These are phyloP conservation scores for Teratosphaeria destructans DNA, from an alignment of 2,329 filamentous ascomycete genomes.

Conservation along the genomic window DNA sequence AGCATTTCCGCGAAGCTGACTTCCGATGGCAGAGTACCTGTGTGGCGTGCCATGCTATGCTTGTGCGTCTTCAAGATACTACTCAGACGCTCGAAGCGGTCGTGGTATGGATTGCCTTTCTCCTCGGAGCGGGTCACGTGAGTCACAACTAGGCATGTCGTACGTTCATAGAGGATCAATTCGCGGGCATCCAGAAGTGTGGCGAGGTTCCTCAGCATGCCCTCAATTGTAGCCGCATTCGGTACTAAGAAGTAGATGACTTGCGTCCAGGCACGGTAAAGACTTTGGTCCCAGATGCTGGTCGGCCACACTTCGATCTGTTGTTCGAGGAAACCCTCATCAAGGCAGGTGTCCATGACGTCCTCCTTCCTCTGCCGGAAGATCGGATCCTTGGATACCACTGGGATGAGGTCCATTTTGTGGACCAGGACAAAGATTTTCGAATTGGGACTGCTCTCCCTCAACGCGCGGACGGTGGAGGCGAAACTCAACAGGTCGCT, in stretches of 20 bases:
- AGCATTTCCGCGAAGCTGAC: conserved; percentile 75
- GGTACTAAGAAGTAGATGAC: conserved; percentile 98
- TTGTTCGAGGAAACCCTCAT: conserved; percentile 47
- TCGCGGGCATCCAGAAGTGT: conserved; percentile 85
- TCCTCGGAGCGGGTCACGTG: conserved; percentile 72
- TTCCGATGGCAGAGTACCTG: conserved; percentile 67
- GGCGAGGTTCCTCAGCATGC: conserved; percentile 71
- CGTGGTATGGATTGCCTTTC: conserved; percentile 68
- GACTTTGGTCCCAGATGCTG: conserved; percentile 95
- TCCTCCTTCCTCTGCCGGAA: conserved; percentile 75
- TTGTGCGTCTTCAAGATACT: conserved; percentile 99
- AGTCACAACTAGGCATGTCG: conserved; percentile 92
- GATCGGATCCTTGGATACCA: conserved; percentile 64
- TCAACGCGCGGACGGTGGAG: conserved; percentile 76
- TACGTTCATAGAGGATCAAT: conserved; percentile 87
- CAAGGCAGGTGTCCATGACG: conserved; percentile 60
- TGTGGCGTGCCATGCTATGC: conserved; percentile 64
- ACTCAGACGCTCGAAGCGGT: conserved; percentile 87
- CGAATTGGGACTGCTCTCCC: conserved; percentile 70
- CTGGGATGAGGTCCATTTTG: conserved; percentile 92
- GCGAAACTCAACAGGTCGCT: conserved; percentile 88
- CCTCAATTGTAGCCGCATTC: conserved; percentile 79
- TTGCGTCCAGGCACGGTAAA: conserved; percentile 96
- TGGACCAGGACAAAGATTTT: conserved; percentile 92
- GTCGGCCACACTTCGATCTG: conserved; percentile 79